Conservation (phyloP, 73 alveolate genomes). For the Uronychia binucleata region DNA sequence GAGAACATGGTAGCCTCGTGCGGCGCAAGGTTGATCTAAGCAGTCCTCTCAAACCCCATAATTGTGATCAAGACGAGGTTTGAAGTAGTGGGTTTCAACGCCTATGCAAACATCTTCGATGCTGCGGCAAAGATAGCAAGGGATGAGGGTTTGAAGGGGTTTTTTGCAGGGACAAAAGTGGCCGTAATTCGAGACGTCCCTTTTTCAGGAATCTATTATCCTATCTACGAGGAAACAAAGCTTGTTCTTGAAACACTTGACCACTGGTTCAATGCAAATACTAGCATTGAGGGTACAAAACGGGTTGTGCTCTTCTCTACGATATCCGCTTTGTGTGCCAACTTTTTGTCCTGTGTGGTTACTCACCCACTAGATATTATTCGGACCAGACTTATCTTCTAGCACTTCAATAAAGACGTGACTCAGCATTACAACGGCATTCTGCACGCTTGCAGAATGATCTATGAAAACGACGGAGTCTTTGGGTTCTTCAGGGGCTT, state of each 20-base stretch:
- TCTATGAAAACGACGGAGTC: conserved; percentile 37
- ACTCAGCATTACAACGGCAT: conserved; percentile 40
- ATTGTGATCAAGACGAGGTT: conserved; percentile 63
- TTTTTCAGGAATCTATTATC: conserved; percentile 53
- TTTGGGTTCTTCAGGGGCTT: conserved; percentile 49
- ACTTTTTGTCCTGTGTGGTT: conserved; percentile 28
- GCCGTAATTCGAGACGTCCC: conserved; percentile 69
- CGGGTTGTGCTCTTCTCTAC: conserved; percentile 13
- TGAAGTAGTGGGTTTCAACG: conserved; percentile 58
- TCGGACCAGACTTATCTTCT: conserved; percentile 40
- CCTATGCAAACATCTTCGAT: conserved; percentile 30
- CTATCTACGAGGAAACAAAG: conserved; percentile 39
- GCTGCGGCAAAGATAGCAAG: conserved; percentile 25
- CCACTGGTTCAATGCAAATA: background rate
- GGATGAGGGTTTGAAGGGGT: conserved; percentile 58
- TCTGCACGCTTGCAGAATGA: conserved; percentile 11
- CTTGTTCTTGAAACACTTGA: background rate
- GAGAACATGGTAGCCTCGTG: conserved; percentile 29
- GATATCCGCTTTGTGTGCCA: conserved; percentile 34
- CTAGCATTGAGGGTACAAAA: background rate
- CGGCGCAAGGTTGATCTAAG: conserved; percentile 35
- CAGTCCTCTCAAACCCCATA: conserved; percentile 49
- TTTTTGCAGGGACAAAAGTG: conserved; percentile 47
- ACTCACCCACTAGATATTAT: conserved; percentile 64
- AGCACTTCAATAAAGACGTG: conserved; percentile 37